These are phyloP conservation scores for Dalbergia oliveri DNA, from an alignment of 306 rosid species.

Conservation along the genomic window DNA sequence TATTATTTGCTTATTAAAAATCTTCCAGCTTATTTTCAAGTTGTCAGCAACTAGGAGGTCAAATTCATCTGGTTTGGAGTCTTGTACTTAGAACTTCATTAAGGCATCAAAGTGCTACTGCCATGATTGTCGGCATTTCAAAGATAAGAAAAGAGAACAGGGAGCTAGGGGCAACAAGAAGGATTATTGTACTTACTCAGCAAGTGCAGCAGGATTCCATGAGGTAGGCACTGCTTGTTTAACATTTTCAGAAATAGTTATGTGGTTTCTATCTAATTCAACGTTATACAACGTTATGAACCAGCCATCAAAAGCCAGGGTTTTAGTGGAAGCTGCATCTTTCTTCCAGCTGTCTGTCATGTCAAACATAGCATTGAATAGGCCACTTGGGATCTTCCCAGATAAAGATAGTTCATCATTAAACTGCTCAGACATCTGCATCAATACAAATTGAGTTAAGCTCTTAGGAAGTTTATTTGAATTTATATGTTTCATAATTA, in stretches of 20 bases:
- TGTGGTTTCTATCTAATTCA: constrained; percentile 61
- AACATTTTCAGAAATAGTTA: constrained; percentile 53
- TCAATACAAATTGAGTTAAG: neutral
- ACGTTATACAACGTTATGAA: constrained; percentile 63
- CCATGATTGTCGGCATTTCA: neutral
- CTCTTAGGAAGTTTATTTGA: neutral
- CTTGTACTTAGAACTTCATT: neutral
- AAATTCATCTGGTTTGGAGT: neutral
- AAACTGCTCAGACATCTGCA: constrained; percentile 72
- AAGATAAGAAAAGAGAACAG: neutral
- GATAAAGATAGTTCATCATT: constrained; percentile 56
- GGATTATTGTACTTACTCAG: constrained; percentile 54
- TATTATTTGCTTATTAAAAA: neutral
- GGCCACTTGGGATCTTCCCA: constrained; percentile 69
- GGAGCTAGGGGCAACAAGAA: too few relatives aligned
- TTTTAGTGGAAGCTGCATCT: constrained; percentile 63
- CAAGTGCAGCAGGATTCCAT: constrained; percentile 80
- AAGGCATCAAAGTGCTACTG: neutral
- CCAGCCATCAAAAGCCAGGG: constrained; percentile 71
- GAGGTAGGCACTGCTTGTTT: constrained; percentile 64
- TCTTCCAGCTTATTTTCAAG: neutral
- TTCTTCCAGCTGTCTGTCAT: constrained; percentile 65
- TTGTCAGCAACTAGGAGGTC: neutral
- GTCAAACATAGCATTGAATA: constrained; percentile 66
- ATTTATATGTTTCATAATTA: too few relatives aligned